phyloP scores from a whole-genome alignment of 106 monocot genomes.

The Amphibolis antarctica region DNA sequence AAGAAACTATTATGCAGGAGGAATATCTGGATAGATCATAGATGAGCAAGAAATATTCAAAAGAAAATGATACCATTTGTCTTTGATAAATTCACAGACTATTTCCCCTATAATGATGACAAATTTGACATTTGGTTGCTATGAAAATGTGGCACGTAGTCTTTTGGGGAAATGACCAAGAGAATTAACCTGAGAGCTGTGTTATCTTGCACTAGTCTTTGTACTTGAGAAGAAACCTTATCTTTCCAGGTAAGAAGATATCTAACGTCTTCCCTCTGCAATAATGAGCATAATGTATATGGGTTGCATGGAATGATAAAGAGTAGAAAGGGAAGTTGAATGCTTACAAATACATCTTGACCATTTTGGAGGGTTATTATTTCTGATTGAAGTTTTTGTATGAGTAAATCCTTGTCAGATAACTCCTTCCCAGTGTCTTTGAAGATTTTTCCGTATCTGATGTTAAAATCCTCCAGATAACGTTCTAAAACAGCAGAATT shows the following conservation, averaged over 20 bases:
- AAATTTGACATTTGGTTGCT: too few species aligned
- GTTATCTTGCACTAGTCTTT: constrained; percentile 42
- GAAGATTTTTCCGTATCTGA: constrained; percentile 64
- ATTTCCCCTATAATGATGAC: too few species aligned
- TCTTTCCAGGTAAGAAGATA: constrained; percentile 56
- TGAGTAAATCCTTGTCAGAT: constrained; percentile 26
- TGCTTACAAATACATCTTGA: constrained; percentile 45
- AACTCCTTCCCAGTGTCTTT: constrained; percentile 71
- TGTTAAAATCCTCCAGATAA: constrained; percentile 72
- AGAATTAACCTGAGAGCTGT: constrained; percentile 44
- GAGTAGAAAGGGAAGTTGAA: background rate
- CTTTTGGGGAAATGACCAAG: background rate
- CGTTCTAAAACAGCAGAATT: constrained; percentile 68
- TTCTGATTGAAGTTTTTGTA: constrained; percentile 42
- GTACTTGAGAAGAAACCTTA: constrained; percentile 37
- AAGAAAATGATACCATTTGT: too few species aligned
- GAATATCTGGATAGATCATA: too few species aligned
- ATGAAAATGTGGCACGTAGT: too few species aligned
- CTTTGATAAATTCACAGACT: too few species aligned
- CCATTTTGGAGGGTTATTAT: constrained; percentile 36
- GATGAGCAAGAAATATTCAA: too few species aligned
- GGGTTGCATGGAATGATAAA: background rate
- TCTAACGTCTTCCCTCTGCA: constrained; percentile 47
- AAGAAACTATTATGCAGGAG: too few species aligned
- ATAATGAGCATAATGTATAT: background rate